These are phyloP conservation scores for Rhizopogon rudus DNA, from an alignment of 768 basidiomycete genomes.

Conservation along the genomic window DNA sequence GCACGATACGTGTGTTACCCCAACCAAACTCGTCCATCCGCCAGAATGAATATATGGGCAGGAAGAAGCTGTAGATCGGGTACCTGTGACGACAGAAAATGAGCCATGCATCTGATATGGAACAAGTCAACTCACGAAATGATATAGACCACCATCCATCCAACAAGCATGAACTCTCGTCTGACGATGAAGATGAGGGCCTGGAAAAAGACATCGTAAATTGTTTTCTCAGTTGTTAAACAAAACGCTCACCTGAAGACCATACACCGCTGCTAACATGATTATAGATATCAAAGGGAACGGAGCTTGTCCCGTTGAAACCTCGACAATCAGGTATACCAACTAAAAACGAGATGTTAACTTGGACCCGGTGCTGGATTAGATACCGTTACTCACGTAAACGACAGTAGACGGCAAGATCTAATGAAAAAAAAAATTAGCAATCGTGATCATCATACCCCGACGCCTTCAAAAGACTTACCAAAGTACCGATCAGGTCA, in stretches of 20 bases:
- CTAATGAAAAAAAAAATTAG: constrained; percentile 19
- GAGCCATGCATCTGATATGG: not conserved
- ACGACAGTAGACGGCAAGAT: constrained; percentile 58
- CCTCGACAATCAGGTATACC: constrained; percentile 56
- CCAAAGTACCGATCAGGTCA: constrained; percentile 60
- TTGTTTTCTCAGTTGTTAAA: not conserved
- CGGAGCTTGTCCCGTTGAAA: constrained; percentile 44
- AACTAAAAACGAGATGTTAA: constrained; percentile 29
- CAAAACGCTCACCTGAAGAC: constrained; percentile 46
- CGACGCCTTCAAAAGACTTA: constrained; percentile 15
- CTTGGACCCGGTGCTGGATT: constrained; percentile 8
- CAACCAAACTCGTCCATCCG: constrained; percentile 72
- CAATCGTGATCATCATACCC: not conserved
- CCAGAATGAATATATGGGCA: constrained; percentile 72
- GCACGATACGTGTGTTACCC: constrained; percentile 60
- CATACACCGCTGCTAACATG: constrained; percentile 67
- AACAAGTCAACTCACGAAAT: constrained; percentile 43
- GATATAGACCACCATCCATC: constrained; percentile 71
- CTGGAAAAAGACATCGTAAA: constrained; percentile 14
- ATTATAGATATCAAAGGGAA: constrained; percentile 60
- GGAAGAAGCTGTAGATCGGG: constrained; percentile 63
- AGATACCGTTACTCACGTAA: constrained; percentile 39
- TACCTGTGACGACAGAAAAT: constrained; percentile 34
- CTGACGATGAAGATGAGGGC: constrained; percentile 67
- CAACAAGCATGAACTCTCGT: constrained; percentile 71